Conservation (phyloP, 1,284 basidiomycete genomes). For the Rhizoctonia solani region DNA sequence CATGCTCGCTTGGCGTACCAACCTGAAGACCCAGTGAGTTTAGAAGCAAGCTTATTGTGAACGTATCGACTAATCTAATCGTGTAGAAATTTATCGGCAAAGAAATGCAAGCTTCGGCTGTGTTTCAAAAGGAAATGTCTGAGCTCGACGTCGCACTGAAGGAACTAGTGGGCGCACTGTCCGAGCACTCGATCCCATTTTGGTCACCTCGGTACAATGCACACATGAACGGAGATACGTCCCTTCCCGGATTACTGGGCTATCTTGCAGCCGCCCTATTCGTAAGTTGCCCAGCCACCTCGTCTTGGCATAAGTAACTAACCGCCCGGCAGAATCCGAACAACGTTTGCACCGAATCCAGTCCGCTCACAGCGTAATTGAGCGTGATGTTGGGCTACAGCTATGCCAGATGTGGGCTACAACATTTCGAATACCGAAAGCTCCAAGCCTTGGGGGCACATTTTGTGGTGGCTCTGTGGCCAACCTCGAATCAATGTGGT, state of each 20-base stretch:
- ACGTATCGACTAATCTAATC: not conserved
- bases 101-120: not conserved
- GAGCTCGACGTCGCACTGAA: constrained; percentile 13
- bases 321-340: constrained; percentile 48
- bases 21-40: constrained; percentile 4
- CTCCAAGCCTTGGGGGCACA: constrained; percentile 50
- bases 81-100: not conserved
- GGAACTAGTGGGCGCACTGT: constrained; percentile 37
- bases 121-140: constrained; percentile 3
- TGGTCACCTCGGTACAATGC: constrained; percentile 52
- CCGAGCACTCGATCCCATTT: constrained; percentile 48
- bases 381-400: constrained; percentile 51
- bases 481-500: constrained; percentile 56
- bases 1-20: constrained; percentile 4
- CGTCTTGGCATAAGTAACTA: not conserved
- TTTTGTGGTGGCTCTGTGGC: constrained; percentile 53
- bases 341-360: constrained; percentile 52
- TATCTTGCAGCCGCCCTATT: constrained; percentile 42
- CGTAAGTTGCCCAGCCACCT: not conserved
- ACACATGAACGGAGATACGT: constrained; percentile 51
- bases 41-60: no score
- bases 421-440: constrained; percentile 33
- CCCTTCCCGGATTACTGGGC: constrained; percentile 49
- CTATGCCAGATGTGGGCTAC: constrained; percentile 53
- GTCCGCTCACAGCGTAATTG: constrained; percentile 51